Evolutionary conservation across 2,329 filamentous ascomycete genomes (phyloP).

Genomic region (Emericellopsis cladophorae): DNA sequence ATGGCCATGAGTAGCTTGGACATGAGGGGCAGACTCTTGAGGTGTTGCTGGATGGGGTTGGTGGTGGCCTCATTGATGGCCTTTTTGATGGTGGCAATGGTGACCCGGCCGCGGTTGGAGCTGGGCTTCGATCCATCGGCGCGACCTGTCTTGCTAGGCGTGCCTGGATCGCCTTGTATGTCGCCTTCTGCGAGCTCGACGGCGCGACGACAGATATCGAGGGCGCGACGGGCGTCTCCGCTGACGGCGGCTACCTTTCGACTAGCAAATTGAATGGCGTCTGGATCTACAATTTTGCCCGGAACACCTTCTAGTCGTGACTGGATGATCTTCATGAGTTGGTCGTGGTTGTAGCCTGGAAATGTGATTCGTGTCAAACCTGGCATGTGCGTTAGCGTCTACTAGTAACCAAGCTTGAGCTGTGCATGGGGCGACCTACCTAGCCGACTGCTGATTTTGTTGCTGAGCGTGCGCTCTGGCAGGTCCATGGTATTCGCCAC

Average conservation of each 20-base stretch:
- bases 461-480: conserved; percentile 88
- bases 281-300: conserved; percentile 79
- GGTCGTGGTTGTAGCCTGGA: conserved; percentile 91
- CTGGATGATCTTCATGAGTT: conserved; percentile 93
- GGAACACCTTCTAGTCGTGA: conserved; percentile 84
- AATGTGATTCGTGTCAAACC: conserved; percentile 90
- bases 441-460: conserved; percentile 91
- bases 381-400: conserved; percentile 6
- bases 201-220: conserved; percentile 90
- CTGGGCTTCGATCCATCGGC: conserved; percentile 11
- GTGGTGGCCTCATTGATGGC: conserved; percentile 93
- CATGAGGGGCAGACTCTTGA: conserved; percentile 68
- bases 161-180: conserved; percentile 32
- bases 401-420: not conserved
- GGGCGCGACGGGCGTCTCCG: conserved; percentile 79
- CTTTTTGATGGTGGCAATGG: conserved; percentile 83
- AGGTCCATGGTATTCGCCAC: conserved; percentile 99
- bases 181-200: conserved; percentile 89
- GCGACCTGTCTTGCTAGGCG: conserved; percentile 44
- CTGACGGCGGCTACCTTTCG: conserved; percentile 94
- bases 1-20: conserved; percentile 80
- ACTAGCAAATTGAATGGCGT: conserved; percentile 91
- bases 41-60: conserved; percentile 79
- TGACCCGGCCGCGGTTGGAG: conserved; percentile 47
- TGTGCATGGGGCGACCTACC: conserved; percentile 26